Evolutionary conservation across 306 rosid species (phyloP), one percentile per base, ranked within the genome.

Genomic region (Prunus fruticosa): DNA sequence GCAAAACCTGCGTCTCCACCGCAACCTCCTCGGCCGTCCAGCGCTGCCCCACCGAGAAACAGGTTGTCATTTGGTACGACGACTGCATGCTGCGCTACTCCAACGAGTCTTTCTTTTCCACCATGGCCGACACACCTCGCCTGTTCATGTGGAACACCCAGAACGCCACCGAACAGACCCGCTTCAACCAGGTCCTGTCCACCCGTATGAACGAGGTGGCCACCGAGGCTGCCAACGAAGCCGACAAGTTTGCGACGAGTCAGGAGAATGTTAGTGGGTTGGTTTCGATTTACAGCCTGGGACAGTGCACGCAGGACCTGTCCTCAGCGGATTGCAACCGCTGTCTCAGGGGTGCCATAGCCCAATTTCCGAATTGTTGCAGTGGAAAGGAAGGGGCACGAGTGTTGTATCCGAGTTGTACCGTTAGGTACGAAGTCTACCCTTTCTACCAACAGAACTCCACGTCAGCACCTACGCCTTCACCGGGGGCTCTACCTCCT

Each of bases 221-320:
- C 3, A 3, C 9, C 2, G n/a, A 6, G 22, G 71, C n/a, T 0
- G 20, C 15, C 43, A 3, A 15, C 3, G 67, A 11, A 0, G 50
- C 32, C 1, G 41, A 8, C 5, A 74, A 71, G 46, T 79, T 38
- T 11, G 70, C 71, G 4, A 51, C 78, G 4, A 67, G 19, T 7
- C 15, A 78, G 16, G 38, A 15, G 18, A 45, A 4, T 2, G 14
- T 64, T 3, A 22, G 20, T 4, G 22, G 0, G 14, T 65, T 34
- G 0, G 12, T 11, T 50, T 28, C 9, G 2, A 4, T 83, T 28
- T 79, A 79, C 79, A 69, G 23, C 28, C 49, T 75, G 3, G 28
- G 80, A 32, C 86, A 79, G 72, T 83, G 86, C 71, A 79, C 78
- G 11, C 68, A 57, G 71, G 83, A 83, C 57, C 38, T 79, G 71